These are phyloP conservation scores for Corinectria fuckeliana DNA, from an alignment of 2,329 filamentous ascomycete genomes.

Conservation along the genomic window DNA sequence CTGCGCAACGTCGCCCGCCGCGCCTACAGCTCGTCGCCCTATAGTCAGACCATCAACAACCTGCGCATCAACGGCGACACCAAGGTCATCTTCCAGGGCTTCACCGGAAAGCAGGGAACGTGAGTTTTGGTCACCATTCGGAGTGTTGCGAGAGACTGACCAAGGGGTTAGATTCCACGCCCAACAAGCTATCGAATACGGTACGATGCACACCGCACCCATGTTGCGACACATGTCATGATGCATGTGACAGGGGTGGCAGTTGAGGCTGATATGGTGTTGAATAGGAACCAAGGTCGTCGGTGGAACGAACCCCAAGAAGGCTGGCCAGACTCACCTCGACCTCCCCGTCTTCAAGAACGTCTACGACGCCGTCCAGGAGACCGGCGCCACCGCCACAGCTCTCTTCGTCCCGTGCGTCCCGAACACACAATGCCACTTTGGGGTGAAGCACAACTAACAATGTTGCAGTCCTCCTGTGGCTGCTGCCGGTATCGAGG, in stretches of 20 bases:
- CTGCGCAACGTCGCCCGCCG: slow-evolving; percentile 71
- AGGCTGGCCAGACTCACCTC: slow-evolving; percentile 89
- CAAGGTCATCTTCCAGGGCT: slow-evolving; percentile 96
- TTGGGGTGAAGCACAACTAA: slow-evolving; percentile 20
- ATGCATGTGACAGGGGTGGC: slow-evolving; percentile 35
- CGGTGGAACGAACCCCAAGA: slow-evolving; percentile 98
- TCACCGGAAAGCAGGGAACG: slow-evolving; percentile 97
- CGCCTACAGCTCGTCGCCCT: slow-evolving; percentile 78
- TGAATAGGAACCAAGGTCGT: slow-evolving; percentile 89
- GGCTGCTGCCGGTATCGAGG: slow-evolving; percentile 94
- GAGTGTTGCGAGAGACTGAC: slow-evolving; percentile 15
- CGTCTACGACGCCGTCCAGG: slow-evolving; percentile 86
- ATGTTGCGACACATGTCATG: slow-evolving; percentile 34
- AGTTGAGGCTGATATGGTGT: slow-evolving; percentile 33
- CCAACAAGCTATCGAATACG: slow-evolving; percentile 97
- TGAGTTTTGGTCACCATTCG: slow-evolving; percentile 54
- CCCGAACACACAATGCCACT: background rate
- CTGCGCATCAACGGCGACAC: slow-evolving; percentile 92
- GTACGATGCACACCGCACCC: slow-evolving; percentile 58
- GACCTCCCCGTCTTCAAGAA: slow-evolving; percentile 91
- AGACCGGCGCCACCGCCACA: slow-evolving; percentile 88
- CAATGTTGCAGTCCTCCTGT: slow-evolving; percentile 74
- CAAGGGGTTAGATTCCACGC: slow-evolving; percentile 81
- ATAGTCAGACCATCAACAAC: slow-evolving; percentile 79
- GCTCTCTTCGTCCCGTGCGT: slow-evolving; percentile 94